Conservation (phyloP, 1,284 basidiomycete genomes). For the Cystobasidiaceae sp. region DNA sequence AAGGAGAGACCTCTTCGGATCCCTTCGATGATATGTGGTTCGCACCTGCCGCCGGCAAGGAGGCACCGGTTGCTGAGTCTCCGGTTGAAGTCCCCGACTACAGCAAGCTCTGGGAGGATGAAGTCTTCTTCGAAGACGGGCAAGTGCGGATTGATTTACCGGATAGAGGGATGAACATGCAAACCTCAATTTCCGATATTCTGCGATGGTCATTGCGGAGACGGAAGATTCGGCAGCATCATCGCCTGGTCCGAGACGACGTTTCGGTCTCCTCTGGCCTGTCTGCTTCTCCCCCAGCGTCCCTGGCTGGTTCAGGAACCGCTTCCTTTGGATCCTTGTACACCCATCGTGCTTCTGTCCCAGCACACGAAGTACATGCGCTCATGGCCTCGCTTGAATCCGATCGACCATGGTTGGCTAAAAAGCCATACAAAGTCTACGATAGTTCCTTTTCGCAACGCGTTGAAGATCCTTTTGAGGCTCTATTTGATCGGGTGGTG, state of each 20-base stretch:
- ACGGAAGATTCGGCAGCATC: conserved; percentile 8
- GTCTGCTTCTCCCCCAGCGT: not conserved
- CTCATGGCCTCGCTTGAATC: not conserved
- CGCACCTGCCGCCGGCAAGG: not conserved
- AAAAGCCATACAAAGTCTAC: conserved; percentile 38
- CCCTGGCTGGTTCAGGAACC: not conserved
- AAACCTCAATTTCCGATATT: conserved; percentile 16
- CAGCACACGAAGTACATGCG: not conserved
- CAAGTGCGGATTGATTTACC: conserved; percentile 18
- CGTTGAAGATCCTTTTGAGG: conserved; percentile 37
- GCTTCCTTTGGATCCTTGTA: not conserved
- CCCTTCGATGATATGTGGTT: conserved; percentile 22
- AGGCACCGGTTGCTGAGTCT: not conserved
- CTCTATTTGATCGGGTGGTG: conserved; percentile 34
- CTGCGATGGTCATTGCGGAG: conserved; percentile 1
- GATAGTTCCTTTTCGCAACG: conserved; percentile 36
- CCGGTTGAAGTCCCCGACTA: not conserved
- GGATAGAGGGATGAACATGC: conserved; percentile 9
- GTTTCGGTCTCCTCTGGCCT: not conserved
- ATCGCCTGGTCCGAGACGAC: not conserved
- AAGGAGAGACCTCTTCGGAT: conserved; percentile 3
- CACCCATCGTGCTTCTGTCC: not conserved
- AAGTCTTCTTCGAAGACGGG: conserved; percentile 17
- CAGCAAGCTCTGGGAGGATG: conserved; percentile 11
- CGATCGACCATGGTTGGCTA: conserved; percentile 18